These are phyloP conservation scores for Ganoderma multipileum DNA, from an alignment of 1,284 basidiomycete genomes.

Conservation along the genomic window DNA sequence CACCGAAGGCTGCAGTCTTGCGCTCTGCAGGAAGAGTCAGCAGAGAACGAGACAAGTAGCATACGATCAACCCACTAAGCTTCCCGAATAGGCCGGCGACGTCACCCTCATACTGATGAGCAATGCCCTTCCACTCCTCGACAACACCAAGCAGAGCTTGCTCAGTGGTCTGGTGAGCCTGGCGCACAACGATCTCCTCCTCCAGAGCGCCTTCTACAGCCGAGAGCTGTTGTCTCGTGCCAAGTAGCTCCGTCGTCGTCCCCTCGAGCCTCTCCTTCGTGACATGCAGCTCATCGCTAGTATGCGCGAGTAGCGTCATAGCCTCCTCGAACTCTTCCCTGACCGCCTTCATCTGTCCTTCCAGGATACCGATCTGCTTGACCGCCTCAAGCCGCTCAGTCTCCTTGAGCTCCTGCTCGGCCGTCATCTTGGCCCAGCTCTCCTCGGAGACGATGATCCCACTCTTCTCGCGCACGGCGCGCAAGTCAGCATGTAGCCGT, in stretches of 20 bases:
- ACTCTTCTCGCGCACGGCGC: slow-evolving; percentile 93
- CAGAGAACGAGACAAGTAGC: slow-evolving; percentile 5
- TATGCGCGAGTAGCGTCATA: slow-evolving; percentile 76
- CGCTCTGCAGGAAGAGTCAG: slow-evolving; percentile 60
- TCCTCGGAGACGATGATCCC: slow-evolving; percentile 93
- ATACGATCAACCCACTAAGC: slow-evolving; percentile 63
- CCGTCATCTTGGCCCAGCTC: slow-evolving; percentile 84
- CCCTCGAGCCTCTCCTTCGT: slow-evolving; percentile 66
- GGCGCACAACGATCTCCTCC: slow-evolving; percentile 79
- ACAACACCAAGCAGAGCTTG: slow-evolving; percentile 76
- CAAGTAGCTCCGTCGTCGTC: slow-evolving; percentile 60
- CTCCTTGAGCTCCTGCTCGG: slow-evolving; percentile 77
- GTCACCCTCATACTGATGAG: slow-evolving; percentile 75
- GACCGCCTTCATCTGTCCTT: slow-evolving; percentile 81
- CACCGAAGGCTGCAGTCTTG: slow-evolving; percentile 69
- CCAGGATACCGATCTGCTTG: slow-evolving; percentile 83
- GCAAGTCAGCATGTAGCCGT: slow-evolving; percentile 88
- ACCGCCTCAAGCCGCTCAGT: slow-evolving; percentile 84
- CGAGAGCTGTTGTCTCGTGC: slow-evolving; percentile 61
- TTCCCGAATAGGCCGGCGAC: slow-evolving; percentile 83
- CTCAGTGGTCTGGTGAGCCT: slow-evolving; percentile 84
- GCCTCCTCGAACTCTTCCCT: slow-evolving; percentile 92
- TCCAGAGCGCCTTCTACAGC: slow-evolving; percentile 65
- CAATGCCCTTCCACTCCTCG: slow-evolving; percentile 67
- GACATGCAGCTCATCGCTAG: slow-evolving; percentile 76